Evolutionary conservation across 345 rosid species (phyloP), one percentile per base, ranked within the genome.

Genomic region (Eucalyptus polyanthemos): DNA sequence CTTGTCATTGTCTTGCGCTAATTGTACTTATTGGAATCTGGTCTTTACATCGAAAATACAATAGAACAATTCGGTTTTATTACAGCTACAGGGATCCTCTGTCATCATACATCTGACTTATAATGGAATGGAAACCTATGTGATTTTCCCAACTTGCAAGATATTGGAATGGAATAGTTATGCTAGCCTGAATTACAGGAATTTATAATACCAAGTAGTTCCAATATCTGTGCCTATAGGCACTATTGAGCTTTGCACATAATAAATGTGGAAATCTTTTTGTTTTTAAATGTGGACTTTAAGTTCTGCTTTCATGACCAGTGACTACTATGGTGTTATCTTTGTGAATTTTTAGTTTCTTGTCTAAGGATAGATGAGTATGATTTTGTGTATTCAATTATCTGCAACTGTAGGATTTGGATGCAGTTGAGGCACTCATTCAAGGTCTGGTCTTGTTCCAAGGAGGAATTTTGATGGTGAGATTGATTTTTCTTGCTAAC

Each of bases 41-140:
- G 65, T 25, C 29, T 24, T 56, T 56, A 2, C 29, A 22, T 56
- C 6, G 7, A 24, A 58, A 58, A 11, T 25, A 24, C 2, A 5
- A 6, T 58, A 5, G n/a, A 58, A 58, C 65, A 4, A 25, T 10
- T 3, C 7, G 6, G 4, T n/a, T n/a, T 58, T 0, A 2, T 25
- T 0, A 58, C 2, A 25, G 7, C 65, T 58, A 10, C n/a, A 56
- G 3, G 27, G 62, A 56, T 13, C 27, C 6, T 22, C 62, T 56
- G 29, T 56, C 13, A 58, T 11, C 14, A 25, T 58, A 25, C 65
- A 5, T 5, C n/a, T 58, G 1, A 25, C 65, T 58, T n/a, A n/a
- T 58, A 58, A 9, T 2, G 44, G 25, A 56, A 21, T 7, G 25
- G 25, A 9, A 56, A 56, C 25, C 24, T 9, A 22, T 56, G 11